Conservation (phyloP, 805 yeast genomes). For the Maudiozyma serrabonitensis region DNA sequence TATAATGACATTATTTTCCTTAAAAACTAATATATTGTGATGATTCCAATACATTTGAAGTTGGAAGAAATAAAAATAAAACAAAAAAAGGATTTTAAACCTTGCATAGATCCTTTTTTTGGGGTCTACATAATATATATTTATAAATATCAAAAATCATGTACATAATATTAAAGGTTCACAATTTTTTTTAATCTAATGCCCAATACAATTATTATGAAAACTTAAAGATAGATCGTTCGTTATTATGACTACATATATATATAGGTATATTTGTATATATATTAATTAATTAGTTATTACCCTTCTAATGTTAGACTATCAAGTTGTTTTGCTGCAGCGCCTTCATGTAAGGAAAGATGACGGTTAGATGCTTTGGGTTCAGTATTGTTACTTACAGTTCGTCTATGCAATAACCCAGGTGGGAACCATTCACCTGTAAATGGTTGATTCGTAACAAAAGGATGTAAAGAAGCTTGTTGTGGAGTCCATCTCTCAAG, state of each 20-base stretch:
- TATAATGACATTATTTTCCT: too few relatives aligned
- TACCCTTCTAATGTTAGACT: constrained; percentile 2
- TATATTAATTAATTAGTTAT: not conserved
- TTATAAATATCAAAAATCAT: not conserved
- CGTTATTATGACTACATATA: not conserved
- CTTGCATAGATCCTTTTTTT: too few relatives aligned
- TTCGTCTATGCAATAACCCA: constrained; percentile 18
- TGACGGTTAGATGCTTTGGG: not conserved
- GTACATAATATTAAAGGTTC: not conserved
- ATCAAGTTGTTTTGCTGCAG: constrained; percentile 1
- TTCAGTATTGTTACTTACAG: not conserved
- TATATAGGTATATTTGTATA: not conserved
- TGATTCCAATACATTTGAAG: not conserved
- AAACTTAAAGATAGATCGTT: not conserved
- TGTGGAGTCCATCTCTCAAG: constrained; percentile 95
- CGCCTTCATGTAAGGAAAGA: constrained; percentile 2
- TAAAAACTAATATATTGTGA: not conserved
- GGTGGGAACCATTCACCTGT: constrained; percentile 48
- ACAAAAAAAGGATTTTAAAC: too few relatives aligned
- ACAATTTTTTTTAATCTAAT: not conserved
- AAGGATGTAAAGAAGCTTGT: constrained; percentile 88
- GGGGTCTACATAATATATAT: too few relatives aligned
- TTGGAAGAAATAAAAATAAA: not conserved
- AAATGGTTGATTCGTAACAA: constrained; percentile 56
- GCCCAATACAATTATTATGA: not conserved